Evolutionary conservation across 805 yeast species (phyloP), one percentile per base, ranked within the genome.

Genomic region (Wickerhamiella qilinensis): DNA sequence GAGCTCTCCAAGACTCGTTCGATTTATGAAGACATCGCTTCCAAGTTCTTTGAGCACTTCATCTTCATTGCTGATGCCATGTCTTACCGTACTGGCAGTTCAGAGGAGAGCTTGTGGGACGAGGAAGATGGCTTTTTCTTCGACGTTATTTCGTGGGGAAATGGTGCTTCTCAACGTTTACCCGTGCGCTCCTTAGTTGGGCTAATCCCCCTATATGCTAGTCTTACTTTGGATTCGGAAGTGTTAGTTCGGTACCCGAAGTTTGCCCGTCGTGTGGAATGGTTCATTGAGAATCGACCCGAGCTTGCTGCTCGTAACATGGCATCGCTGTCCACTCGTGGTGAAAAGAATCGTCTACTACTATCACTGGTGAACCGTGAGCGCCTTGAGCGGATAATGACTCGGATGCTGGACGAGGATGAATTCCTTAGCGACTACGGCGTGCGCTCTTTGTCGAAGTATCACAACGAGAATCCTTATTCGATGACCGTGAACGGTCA

Each of bases 31-130:
- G 91, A 84, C 56, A 81, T 84, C 57, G 95, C 95, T 3, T 78
- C 93, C 38, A 86, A 85, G 61, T 85, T 85, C 58, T 84, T 85
- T 59, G 95, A 86, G 63, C 96, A 85, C 57, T 85, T 84, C 59
- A 60, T 86, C 42, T 67, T 84, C 53, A 85, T 85, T 63, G 84
- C 94, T 20, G 96, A 85, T 58, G 94, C 95, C 9, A 80, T 85
- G 93, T 75, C 93, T 12, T 81, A 71, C 56, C 63, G 67, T 34
- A 67, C 68, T 2, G 66, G 60, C 30, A 63, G 62, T 29, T 64
- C 72, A 14, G 71, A 68, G 30, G 73, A 70, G 46, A 77, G 86
- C 1, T 64, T 85, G 46, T 85, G 96, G 96, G 84, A 83, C 56
- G 94, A 84, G 39, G 71, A 72, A 18, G 94, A 84, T 54, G 71